These are phyloP conservation scores for Colletotrichum viniferum DNA, from an alignment of 2,329 filamentous ascomycete species.

Conservation along the genomic window DNA sequence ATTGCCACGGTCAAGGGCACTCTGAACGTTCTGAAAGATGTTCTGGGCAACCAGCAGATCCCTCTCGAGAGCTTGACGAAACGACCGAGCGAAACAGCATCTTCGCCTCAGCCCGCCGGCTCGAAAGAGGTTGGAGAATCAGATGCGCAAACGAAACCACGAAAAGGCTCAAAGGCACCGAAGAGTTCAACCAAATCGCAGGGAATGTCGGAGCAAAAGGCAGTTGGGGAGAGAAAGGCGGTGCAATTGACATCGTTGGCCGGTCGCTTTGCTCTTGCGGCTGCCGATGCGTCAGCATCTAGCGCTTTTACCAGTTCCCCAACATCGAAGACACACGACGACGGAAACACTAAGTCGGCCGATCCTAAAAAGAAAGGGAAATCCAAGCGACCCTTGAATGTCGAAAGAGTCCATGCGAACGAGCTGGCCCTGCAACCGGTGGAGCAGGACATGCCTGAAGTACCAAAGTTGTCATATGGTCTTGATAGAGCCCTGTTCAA, in stretches of 20 bases:
- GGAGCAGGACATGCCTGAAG: constrained; percentile 34
- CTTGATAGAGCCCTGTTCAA: constrained; percentile 95
- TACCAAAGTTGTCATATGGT: constrained; percentile 72
- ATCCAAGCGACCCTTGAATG: not conserved
- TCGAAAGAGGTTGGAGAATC: not conserved
- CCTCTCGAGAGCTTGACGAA: constrained; percentile 16
- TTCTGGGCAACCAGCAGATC: constrained; percentile 34
- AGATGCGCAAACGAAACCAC: not conserved
- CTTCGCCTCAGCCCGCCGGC: not conserved
- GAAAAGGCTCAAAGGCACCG: not conserved
- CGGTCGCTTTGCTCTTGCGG: not conserved
- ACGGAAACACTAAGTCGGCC: not conserved
- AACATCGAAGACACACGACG: not conserved
- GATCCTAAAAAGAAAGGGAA: not conserved
- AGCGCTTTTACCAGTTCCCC: not conserved
- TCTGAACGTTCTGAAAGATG: constrained; percentile 40
- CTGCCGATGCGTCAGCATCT: not conserved
- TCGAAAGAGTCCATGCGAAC: not conserved
- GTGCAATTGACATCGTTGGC: not conserved
- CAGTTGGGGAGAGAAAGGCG: not conserved
- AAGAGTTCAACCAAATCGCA: not conserved
- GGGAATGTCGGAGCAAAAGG: not conserved
- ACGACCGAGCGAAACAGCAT: not conserved
- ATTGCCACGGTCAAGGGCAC: constrained; percentile 39
- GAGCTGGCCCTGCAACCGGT: constrained; percentile 35